These are phyloP conservation scores for Aegilops bicornis DNA, from an alignment of 176 grass and related monocot genomes.

Conservation along the genomic window DNA sequence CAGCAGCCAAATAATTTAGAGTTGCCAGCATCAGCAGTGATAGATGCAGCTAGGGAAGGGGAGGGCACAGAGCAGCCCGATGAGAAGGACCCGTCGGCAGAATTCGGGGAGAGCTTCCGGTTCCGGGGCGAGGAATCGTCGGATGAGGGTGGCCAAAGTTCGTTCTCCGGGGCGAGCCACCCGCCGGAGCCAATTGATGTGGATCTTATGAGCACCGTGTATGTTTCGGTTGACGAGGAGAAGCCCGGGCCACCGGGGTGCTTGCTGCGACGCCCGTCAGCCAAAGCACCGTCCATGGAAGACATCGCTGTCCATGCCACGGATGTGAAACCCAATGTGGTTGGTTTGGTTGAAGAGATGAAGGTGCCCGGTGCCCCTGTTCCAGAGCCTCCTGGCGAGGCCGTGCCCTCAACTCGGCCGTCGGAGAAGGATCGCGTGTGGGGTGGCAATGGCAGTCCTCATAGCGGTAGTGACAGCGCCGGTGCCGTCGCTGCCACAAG, in stretches of 20 bases:
- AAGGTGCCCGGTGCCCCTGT: conserved; percentile 23
- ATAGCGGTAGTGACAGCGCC: conserved; percentile 70
- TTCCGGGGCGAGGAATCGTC: conserved; percentile 55
- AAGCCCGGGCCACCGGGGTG: conserved; percentile 42
- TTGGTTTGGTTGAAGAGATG: conserved; percentile 39
- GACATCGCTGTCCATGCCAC: conserved; percentile 47
- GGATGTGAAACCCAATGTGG: conserved; percentile 34
- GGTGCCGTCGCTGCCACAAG: conserved; percentile 45
- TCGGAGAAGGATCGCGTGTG: conserved; percentile 64
- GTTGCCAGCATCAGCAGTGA: conserved; percentile 7
- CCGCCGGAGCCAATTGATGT: conserved; percentile 84
- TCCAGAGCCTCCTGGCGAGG: conserved; percentile 1
- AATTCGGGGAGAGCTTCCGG: conserved; percentile 69
- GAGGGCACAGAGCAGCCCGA: conserved; percentile 37
- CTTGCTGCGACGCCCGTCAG: conserved; percentile 45
- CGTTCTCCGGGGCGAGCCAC: conserved; percentile 82
- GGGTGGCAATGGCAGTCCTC: conserved; percentile 85
- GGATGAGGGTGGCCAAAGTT: conserved; percentile 55
- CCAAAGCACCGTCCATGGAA: conserved; percentile 66
- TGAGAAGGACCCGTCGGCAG: conserved; percentile 48
- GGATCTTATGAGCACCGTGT: conserved; percentile 77
- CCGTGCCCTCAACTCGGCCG: conserved; percentile 34
- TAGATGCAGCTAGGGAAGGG: conserved; percentile 47
- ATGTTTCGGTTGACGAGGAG: conserved; percentile 68
- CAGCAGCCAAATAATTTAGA: conserved; percentile 40